Evolutionary conservation across 2,329 filamentous ascomycete species (phyloP).

Genomic region (Penicillium sumatraense): DNA sequence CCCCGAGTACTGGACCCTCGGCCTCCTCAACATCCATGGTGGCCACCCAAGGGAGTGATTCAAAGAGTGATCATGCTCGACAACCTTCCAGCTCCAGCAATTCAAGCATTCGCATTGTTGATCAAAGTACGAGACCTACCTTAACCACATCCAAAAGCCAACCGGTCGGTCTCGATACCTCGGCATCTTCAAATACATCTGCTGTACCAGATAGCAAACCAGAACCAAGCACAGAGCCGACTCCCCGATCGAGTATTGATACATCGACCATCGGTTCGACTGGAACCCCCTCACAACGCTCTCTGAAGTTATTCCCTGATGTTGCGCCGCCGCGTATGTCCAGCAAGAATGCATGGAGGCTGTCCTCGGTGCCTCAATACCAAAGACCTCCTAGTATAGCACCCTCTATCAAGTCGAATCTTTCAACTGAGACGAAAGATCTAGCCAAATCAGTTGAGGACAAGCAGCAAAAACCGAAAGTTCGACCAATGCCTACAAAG

Average conservation of each 20-base stretch:
- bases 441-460: not conserved
- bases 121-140: not conserved
- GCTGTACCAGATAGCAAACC: conserved; percentile 7
- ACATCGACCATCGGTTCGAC: not conserved
- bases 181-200: conserved; percentile 1
- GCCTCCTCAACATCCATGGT: conserved; percentile 16
- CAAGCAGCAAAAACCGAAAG: not conserved
- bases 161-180: not conserved
- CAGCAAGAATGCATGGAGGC: conserved; percentile 31
- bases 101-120: conserved; percentile 6
- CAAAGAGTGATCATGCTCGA: conserved; percentile 11
- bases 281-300: conserved; percentile 18
- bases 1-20: not conserved
- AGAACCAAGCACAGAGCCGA: conserved; percentile 1
- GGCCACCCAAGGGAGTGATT: conserved; percentile 9
- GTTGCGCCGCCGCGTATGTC: conserved; percentile 36
- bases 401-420: not conserved
- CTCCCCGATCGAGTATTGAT: not conserved
- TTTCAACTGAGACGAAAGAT: not conserved
- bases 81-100: conserved; percentile 14
- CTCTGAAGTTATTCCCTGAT: conserved; percentile 41
- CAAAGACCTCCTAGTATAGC: conserved; percentile 14
- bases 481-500: not conserved
- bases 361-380: conserved; percentile 24
- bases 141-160: not conserved